Percentiles rank a stretch among this genome's conserved stretches.
Conservation (phyloP, 164 flowering plant genomes). For the Nymphaea colorata region DNA sequence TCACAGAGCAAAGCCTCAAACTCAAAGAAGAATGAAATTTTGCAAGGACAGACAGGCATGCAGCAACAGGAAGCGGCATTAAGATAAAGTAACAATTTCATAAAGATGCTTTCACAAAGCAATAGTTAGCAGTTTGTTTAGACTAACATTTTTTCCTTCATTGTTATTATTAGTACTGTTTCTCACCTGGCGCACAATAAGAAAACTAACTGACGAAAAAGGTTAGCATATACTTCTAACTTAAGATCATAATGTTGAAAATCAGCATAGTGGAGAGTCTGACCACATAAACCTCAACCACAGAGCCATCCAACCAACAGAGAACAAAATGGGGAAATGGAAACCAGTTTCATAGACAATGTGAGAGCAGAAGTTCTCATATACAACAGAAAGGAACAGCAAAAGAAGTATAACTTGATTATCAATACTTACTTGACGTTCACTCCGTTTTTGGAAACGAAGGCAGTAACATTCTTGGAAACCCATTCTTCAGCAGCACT, state of each 20-base stretch:
- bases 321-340: background rate
- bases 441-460: constrained; percentile 33
- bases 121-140: no score
- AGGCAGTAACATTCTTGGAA: constrained; percentile 58
- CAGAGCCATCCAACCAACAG: background rate
- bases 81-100: no score
- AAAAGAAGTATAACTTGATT: background rate
- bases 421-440: constrained; percentile 44
- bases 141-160: no score
- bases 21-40: no score
- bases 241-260: no score
- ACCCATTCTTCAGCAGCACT: constrained; percentile 95
- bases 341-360: no score
- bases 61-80: no score
- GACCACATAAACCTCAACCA: background rate
- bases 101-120: no score
- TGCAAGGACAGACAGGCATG: no score
- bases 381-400: background rate
- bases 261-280: background rate
- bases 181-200: background rate
- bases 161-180: no score
- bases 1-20: no score
- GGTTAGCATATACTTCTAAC: background rate
- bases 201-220: background rate
- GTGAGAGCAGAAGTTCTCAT: background rate